Evolutionary conservation across 2,329 filamentous ascomycete genomes (phyloP).

Genomic region (Rhytidhysteron rufulum): DNA sequence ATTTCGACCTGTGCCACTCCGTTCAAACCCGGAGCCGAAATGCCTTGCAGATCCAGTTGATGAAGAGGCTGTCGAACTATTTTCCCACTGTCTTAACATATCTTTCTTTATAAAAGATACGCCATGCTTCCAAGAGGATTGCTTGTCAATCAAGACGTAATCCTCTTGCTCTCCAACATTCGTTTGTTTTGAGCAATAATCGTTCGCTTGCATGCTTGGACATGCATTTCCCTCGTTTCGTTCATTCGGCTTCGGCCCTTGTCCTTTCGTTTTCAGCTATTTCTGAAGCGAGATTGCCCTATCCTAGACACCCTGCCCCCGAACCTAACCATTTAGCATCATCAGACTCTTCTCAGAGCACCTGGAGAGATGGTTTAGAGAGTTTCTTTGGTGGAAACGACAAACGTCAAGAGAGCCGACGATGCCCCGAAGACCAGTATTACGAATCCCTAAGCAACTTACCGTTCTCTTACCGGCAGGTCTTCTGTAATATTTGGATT

Average conservation of each 20-base stretch:
- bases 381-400: too few relatives aligned
- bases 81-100: constrained; percentile 9
- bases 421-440: neutral
- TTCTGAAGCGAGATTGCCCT: constrained; percentile 15
- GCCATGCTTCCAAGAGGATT: constrained; percentile 11
- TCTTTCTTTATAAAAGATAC: constrained; percentile 25
- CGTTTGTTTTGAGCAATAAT: constrained; percentile 24
- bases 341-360: too few relatives aligned
- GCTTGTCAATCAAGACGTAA: constrained; percentile 10
- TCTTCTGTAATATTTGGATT: constrained; percentile 27
- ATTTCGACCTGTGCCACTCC: constrained; percentile 13
- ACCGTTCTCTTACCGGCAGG: constrained; percentile 2
- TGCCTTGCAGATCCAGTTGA: constrained; percentile 35
- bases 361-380: too few relatives aligned
- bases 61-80: constrained; percentile 6
- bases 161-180: constrained; percentile 13
- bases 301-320: constrained; percentile 6
- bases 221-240: constrained; percentile 31
- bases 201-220: constrained; percentile 32
- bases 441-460: neutral
- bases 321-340: too few relatives aligned
- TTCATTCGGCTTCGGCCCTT: constrained; percentile 23
- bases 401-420: neutral
- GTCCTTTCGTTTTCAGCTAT: constrained; percentile 25
- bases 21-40: constrained; percentile 22